Base-by-base conservation (phyloP, 148 eudicot species). In the Polygonum maritimum region DNA sequence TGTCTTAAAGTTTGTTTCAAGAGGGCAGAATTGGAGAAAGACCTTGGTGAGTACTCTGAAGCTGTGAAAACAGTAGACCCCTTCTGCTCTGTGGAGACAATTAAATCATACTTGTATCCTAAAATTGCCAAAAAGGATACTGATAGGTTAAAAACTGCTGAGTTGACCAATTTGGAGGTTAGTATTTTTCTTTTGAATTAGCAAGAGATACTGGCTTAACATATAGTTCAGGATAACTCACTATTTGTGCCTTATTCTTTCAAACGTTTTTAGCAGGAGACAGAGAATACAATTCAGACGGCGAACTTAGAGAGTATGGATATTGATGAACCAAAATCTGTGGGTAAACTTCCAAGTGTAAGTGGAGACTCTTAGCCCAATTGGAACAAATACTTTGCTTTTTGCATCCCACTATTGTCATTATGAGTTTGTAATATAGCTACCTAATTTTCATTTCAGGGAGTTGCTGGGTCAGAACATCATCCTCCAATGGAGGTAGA, bases 11-110 rank as follows among this genome's bases (percentile, higher is more conserved):
- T 90, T 52, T 86, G 78, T 78, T 92, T 95, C 81, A 76, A 82
- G 75, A 90, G 82, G 80, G 92, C 78, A 78, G 92, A 88, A 74
- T 89, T 82, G 69, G 98, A 90, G 75, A 47, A 48, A 35, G 76
- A 79, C 76, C 91, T 95, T 19, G 52, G 71, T 81, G 94, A 92
- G 72, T 87, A 86, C 79, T 76, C 83, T 63, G 83, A 78, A 82
- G 85, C 80, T 79, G 81, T 82, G 83, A 81, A 88, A 36, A 78
- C 81, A 73, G 98, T 95, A 80, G 98, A 95, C 63, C 96, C 98
- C 19, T 92, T 90, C 83, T 85, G 88, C 71, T 77, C 84, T 71
- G 83, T 95, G 85, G 92, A 87, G 72, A 87, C 85, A 82, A 88
- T 95, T 79, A 95, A 84, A 80, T 80, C 44, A 73, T 89, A 85